These are phyloP conservation scores for Kuraishia floccosa DNA, from an alignment of 805 yeast genomes.

Conservation along the genomic window DNA sequence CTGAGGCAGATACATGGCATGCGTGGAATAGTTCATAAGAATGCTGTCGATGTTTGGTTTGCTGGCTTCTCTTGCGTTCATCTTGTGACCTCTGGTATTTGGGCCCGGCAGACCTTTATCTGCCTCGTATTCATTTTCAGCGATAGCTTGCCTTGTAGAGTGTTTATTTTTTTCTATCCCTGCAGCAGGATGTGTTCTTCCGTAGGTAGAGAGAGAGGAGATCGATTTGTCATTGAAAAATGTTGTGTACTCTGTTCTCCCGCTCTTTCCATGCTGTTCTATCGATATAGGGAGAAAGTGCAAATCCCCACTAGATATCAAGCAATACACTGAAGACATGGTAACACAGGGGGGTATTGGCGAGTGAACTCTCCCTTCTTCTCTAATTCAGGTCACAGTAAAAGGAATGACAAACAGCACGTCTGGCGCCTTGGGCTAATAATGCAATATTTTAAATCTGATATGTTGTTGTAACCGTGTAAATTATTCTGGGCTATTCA, in stretches of 20 bases:
- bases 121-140: too few relatives aligned
- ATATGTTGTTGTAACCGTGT: not conserved
- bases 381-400: too few relatives aligned
- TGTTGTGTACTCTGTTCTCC: not conserved
- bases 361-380: too few relatives aligned
- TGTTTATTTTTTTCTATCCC: too few relatives aligned
- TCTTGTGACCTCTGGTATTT: too few relatives aligned
- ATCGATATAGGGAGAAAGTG: slow-evolving; percentile 12
- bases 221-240: slow-evolving; percentile 2
- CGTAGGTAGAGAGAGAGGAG: not conserved
- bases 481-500: not conserved
- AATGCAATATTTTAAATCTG: not conserved
- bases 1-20: slow-evolving; percentile 38
- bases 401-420: too few relatives aligned
- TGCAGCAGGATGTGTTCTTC: not conserved
- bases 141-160: too few relatives aligned
- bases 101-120: too few relatives aligned
- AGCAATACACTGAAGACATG: slow-evolving; percentile 13
- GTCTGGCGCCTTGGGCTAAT: not conserved
- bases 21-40: slow-evolving; percentile 24
- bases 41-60: slow-evolving; percentile 2
- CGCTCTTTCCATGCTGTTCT: not conserved
- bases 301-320: slow-evolving; percentile 15
- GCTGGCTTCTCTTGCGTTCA: too few relatives aligned
- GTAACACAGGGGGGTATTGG: too few relatives aligned